Percentiles rank a stretch among this genome's conserved stretches.
Evolutionary conservation across 164 flowering plant genomes (phyloP).

Genomic region (Vitis riparia): DNA sequence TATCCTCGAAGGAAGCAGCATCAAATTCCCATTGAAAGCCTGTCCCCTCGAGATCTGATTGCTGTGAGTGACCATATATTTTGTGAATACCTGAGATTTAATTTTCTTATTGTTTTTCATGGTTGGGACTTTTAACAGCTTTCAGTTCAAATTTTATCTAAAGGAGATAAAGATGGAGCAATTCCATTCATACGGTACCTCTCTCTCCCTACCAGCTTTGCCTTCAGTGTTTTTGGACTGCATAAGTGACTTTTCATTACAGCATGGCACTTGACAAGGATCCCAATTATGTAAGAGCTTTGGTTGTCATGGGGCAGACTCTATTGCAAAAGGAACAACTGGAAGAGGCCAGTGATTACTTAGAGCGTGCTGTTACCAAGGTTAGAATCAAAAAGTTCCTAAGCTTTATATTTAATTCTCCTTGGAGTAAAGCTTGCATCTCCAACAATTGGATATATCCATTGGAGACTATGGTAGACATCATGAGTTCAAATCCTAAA

Average conservation of each 20-base stretch:
- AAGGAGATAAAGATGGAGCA: conserved; percentile 55
- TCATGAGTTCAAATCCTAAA: no score
- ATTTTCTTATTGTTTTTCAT: conserved; percentile 9
- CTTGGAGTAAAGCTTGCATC: neutral
- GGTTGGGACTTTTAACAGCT: conserved; percentile 43
- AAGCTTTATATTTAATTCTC: neutral
- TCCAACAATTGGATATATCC: no score
- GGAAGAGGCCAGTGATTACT: conserved; percentile 53
- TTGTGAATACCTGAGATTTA: neutral
- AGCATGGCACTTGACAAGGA: conserved; percentile 84
- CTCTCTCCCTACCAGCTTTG: neutral
- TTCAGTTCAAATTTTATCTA: conserved; percentile 47
- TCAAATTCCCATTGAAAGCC: conserved; percentile 29
- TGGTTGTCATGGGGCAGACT: conserved; percentile 69
- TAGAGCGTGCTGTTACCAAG: conserved; percentile 77
- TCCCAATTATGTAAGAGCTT: conserved; percentile 60
- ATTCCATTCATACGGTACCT: conserved; percentile 59
- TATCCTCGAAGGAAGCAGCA: conserved; percentile 19
- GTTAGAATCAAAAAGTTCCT: conserved; percentile 30
- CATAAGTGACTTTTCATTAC: conserved; percentile 14
- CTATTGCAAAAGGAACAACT: conserved; percentile 42
- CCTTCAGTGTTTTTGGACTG: conserved; percentile 1
- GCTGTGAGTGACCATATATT: conserved; percentile 49
- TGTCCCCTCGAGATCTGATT: conserved; percentile 56
- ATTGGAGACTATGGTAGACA: no score